These are phyloP conservation scores for Cynanchum wilfordii DNA, from an alignment of 257 asterid species.

Conservation along the genomic window DNA sequence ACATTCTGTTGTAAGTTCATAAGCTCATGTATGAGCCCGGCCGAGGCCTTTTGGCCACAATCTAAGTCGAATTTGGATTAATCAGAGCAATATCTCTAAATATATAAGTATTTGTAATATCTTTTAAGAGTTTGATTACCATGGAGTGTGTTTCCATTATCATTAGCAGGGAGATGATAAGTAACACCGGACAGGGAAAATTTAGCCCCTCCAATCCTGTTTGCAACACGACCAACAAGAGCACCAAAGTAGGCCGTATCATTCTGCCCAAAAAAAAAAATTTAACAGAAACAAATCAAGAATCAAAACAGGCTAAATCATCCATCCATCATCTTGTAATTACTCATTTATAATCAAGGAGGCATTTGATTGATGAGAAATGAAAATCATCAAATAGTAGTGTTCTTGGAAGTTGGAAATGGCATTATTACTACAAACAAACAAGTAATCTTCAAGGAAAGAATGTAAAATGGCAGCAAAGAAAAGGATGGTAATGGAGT, in stretches of 20 bases:
- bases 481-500: neutral
- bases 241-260: constrained; percentile 75
- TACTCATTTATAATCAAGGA: no score
- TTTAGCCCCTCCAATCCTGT: constrained; percentile 68
- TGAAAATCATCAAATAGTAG: neutral
- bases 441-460: neutral
- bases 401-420: neutral
- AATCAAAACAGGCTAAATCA: no score
- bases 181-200: constrained; percentile 49
- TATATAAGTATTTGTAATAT: neutral
- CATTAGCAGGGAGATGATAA: constrained; percentile 60
- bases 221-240: constrained; percentile 79
- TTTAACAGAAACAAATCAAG: neutral
- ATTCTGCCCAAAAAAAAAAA: constrained; percentile 42
- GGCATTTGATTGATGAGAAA: neutral
- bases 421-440: neutral
- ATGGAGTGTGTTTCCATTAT: constrained; percentile 86
- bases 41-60: no score
- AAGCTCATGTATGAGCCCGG: no score
- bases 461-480: neutral
- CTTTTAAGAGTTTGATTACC: constrained; percentile 29
- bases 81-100: no score
- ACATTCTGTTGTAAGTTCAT: no score
- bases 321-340: no score
- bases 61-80: no score